Percentiles rank a stretch among this genome's conserved stretches.
phyloP scores from a whole-genome alignment of 2,329 filamentous ascomycete species.

The Sarocladium brachiariae region DNA sequence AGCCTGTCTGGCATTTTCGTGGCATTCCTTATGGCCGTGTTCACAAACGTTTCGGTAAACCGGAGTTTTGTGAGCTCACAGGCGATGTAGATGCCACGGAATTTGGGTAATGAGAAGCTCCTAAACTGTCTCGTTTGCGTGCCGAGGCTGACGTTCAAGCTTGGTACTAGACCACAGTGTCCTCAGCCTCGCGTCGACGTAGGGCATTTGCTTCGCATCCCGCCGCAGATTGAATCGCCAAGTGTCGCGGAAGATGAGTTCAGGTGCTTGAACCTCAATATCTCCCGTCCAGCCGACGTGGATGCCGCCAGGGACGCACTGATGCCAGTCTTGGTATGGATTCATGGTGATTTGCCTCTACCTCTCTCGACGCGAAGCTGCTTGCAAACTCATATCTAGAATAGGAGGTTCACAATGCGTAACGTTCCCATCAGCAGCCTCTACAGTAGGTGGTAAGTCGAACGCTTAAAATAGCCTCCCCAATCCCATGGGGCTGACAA shows the following conservation, averaged over 20 bases:
- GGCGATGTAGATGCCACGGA: conserved; percentile 10
- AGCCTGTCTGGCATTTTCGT: conserved; percentile 11
- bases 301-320: neutral
- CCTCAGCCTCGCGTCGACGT: conserved; percentile 34
- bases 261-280: conserved; percentile 34
- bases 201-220: conserved; percentile 35
- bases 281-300: conserved; percentile 22
- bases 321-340: conserved; percentile 37
- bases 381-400: neutral
- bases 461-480: no score
- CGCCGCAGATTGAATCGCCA: conserved; percentile 19
- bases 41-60: conserved; percentile 8
- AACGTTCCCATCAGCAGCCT: conserved; percentile 34
- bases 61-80: neutral
- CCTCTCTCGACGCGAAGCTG: neutral
- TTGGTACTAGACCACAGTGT: conserved; percentile 29
- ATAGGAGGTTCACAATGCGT: conserved; percentile 35
- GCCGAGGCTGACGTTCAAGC: neutral
- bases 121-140: neutral
- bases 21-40: conserved; percentile 12
- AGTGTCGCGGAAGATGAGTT: conserved; percentile 33
- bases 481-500: no score
- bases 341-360: conserved; percentile 28
- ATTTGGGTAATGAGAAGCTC: neutral
- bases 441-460: conserved; percentile 32